A percentile compares a stretch with the other conserved stretches of the same genome.
phyloP scores from a whole-genome alignment of 345 rosid genomes.

The Streptanthus diversifolius region DNA sequence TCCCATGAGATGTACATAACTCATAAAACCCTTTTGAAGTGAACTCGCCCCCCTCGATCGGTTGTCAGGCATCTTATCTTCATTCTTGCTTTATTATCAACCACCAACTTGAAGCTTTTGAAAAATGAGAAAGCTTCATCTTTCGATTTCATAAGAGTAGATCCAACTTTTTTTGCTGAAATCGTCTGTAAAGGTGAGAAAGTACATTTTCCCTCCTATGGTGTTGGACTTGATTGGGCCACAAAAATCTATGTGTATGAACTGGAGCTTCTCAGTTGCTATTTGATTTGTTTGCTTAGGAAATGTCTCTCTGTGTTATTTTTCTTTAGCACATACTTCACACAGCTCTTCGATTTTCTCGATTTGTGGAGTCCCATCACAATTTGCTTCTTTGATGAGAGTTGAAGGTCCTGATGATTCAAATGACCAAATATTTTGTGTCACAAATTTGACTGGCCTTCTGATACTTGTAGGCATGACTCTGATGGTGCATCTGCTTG shows the following conservation, averaged over 20 bases:
- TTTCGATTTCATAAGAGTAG: background rate
- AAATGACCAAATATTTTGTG: background rate
- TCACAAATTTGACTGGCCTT: background rate
- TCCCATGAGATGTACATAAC: background rate
- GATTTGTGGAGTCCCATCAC: background rate
- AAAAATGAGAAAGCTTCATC: background rate
- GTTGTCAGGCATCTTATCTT: background rate
- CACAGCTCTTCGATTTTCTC: background rate
- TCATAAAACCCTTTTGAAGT: background rate
- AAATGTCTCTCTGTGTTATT: too few species aligned
- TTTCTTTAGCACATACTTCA: background rate
- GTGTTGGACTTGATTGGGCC: too few species aligned
- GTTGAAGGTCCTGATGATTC: background rate
- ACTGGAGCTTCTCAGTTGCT: too few species aligned
- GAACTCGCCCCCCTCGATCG: background rate
- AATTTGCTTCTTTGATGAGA: background rate
- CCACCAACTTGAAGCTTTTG: background rate
- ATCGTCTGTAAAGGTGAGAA: background rate
- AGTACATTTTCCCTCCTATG: background rate
- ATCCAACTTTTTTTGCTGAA: background rate
- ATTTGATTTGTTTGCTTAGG: too few species aligned
- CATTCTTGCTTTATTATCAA: background rate
- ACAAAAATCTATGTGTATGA: too few species aligned
- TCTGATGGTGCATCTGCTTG: background rate
- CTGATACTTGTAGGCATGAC: background rate